Conservation (phyloP, 2,329 filamentous ascomycete genomes). For the Macroventuria anomochaeta region DNA sequence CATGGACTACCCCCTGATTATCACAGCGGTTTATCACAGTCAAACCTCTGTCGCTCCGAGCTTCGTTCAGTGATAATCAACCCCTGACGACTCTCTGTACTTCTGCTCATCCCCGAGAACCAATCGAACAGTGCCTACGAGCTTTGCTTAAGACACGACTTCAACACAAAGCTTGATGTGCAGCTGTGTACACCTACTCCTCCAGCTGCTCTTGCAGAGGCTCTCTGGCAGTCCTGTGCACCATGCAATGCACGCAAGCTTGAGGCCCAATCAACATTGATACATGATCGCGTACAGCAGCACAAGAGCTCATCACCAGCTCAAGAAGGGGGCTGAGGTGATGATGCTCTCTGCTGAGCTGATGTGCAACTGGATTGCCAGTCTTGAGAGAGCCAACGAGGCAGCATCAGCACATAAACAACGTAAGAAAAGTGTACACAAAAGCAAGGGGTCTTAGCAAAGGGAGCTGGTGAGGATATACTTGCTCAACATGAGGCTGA, state of each 20-base stretch:
- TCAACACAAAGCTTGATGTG: neutral
- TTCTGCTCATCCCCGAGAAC: too few relatives aligned
- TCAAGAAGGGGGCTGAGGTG: constrained; percentile 7
- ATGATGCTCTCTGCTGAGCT: constrained; percentile 41
- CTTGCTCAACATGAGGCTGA: constrained; percentile 10
- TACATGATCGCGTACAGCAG: neutral
- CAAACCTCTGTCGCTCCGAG: too few relatives aligned
- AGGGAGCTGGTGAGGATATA: constrained; percentile 9
- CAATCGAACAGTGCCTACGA: too few relatives aligned
- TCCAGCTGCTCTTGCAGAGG: neutral
- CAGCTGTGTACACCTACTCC: neutral
- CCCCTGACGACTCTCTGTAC: too few relatives aligned
- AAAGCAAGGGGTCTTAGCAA: neutral
- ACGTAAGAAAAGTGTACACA: constrained; percentile 13
- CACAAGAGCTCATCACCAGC: constrained; percentile 16
- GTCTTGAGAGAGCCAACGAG: constrained; percentile 9
- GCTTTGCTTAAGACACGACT: too few relatives aligned
- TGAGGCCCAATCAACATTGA: constrained; percentile 14
- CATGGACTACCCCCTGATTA: too few relatives aligned
- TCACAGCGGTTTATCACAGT: too few relatives aligned
- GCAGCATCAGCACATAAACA: constrained; percentile 9
- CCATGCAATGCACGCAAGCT: constrained; percentile 13
- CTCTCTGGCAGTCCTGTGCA: neutral
- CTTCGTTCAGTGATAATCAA: too few relatives aligned
- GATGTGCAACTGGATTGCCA: neutral